Conservation (phyloP, 495 filamentous ascomycete genomes). For the Hapsidospora chrysogenum region DNA sequence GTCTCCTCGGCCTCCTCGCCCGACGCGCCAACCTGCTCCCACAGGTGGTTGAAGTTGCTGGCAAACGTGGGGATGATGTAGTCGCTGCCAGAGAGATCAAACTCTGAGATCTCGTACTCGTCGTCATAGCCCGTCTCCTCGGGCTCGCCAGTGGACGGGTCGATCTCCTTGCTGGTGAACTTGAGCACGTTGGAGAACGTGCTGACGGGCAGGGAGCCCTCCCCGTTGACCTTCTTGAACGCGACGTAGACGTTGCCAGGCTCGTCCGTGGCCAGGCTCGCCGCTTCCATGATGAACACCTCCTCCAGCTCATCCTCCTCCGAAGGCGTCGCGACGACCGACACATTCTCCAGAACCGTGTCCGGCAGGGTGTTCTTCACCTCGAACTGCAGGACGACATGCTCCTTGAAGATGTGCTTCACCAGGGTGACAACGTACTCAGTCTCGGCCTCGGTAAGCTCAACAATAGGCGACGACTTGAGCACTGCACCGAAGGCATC, state of each 20-base stretch:
- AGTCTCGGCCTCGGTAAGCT: constrained; percentile 91
- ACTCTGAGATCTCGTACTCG: constrained; percentile 91
- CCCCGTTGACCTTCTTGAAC: constrained; percentile 68
- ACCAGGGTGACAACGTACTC: constrained; percentile 89
- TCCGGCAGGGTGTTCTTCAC: constrained; percentile 94
- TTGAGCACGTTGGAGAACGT: constrained; percentile 87
- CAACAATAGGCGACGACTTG: constrained; percentile 73
- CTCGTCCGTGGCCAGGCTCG: constrained; percentile 62
- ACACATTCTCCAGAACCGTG: constrained; percentile 79
- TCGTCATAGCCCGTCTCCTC: constrained; percentile 91
- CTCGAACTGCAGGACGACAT: constrained; percentile 92
- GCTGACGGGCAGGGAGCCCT: constrained; percentile 50
- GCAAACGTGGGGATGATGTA: constrained; percentile 89
- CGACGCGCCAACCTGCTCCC: constrained; percentile 79
- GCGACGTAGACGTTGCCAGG: constrained; percentile 89
- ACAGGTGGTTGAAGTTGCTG: constrained; percentile 89
- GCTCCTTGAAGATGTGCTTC: constrained; percentile 96
- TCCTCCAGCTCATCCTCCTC: constrained; percentile 74
- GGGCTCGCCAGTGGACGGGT: constrained; percentile 82
- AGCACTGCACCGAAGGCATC: constrained; percentile 74
- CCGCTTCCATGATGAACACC: constrained; percentile 82
- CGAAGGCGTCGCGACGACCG: constrained; percentile 67
- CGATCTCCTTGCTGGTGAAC: constrained; percentile 95
- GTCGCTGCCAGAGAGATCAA: constrained; percentile 81
- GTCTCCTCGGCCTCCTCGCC: constrained; percentile 88